Evolutionary conservation across 2,329 filamentous ascomycete genomes (phyloP), one percentile per base, ranked within the genome.

Genomic region (Calonectria hongkongensis): DNA sequence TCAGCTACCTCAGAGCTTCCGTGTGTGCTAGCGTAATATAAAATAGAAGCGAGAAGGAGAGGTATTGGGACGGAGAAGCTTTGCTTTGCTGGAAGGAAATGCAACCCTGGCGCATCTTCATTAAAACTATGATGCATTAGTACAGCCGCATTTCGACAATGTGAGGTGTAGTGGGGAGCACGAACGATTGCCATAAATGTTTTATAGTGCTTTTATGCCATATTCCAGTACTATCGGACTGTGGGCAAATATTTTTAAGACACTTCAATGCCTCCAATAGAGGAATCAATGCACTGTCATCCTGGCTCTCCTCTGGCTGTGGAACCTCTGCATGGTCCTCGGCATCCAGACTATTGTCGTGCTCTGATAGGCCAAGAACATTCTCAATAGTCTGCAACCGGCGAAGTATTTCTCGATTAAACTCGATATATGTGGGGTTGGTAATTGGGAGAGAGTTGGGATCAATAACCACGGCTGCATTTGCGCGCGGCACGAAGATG

Each of bases 1-100:
- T 78, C 78, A 7, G 84, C 84, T 10, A 83, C 74, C 6, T 85
- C 83, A 0, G 81, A 74, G 1, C 80, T 54, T 0, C 83, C 83
- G 50, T 77, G 81, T 21, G 78, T 83, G 73, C 79, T 85, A 41
- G 78, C 86, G 79, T 80, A 86, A 76, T 87, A 87, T 0, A 88
- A 81, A 67, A 87, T 87, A 0, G 86, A 83, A 3, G 85, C 85
- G 7, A 87, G 77, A 12, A 87, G 80, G 1, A 87, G 79, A 1
- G 86, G 86, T 16, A 81, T 83, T 0, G 86, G 86, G 0, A 82
- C 81, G 0, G 85, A 86, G 36, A 86, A 87, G 0, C 80, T 84
- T 74, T 85, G 83, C 39, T 84, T 86, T 25, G 81, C 82, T 0
- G 86, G 85, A 13, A 87, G 80, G 63, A 87, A 87, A 72, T 87